Conservation (phyloP, 2,329 filamentous ascomycete species). For the Exophiala viscosa region DNA sequence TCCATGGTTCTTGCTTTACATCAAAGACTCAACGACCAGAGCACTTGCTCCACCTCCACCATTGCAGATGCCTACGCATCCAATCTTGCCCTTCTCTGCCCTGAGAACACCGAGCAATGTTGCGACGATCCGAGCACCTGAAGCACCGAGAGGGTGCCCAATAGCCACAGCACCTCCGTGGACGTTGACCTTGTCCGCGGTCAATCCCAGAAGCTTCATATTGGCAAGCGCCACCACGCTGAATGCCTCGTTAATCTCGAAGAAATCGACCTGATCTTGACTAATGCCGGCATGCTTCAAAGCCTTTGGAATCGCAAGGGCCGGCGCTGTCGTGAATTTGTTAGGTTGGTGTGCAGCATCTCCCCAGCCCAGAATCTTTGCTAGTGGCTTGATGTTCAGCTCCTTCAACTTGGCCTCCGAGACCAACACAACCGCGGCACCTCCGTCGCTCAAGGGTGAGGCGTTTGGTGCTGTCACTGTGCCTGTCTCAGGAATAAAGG, state of each 20-base stretch:
- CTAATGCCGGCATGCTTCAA: conserved; percentile 87
- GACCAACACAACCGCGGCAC: conserved; percentile 85
- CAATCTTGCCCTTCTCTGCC: conserved; percentile 90
- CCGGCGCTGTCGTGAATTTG: conserved; percentile 92
- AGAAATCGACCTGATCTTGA: conserved; percentile 76
- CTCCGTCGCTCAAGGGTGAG: conserved; percentile 92
- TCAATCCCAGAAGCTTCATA: conserved; percentile 80
- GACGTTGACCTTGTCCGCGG: conserved; percentile 85
- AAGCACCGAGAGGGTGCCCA: conserved; percentile 90
- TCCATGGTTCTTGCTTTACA: conserved; percentile 28
- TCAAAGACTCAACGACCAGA: conserved; percentile 72
- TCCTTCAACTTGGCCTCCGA: conserved; percentile 93
- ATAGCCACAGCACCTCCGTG: conserved; percentile 94
- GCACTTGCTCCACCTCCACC: conserved; percentile 94
- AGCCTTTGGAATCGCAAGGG: conserved; percentile 94
- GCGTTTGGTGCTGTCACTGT: conserved; percentile 96
- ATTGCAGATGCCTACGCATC: conserved; percentile 94
- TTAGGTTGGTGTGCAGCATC: conserved; percentile 87
- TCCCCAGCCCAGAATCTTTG: conserved; percentile 96
- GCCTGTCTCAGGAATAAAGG: conserved; percentile 70
- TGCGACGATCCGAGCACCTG: conserved; percentile 87
- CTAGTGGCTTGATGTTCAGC: conserved; percentile 83
- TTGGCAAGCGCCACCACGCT: conserved; percentile 94
- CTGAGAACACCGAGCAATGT: conserved; percentile 84
- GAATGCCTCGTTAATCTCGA: conserved; percentile 99